Conservation (phyloP, 139 green algal species). For the Medakamo hakoo region DNA sequence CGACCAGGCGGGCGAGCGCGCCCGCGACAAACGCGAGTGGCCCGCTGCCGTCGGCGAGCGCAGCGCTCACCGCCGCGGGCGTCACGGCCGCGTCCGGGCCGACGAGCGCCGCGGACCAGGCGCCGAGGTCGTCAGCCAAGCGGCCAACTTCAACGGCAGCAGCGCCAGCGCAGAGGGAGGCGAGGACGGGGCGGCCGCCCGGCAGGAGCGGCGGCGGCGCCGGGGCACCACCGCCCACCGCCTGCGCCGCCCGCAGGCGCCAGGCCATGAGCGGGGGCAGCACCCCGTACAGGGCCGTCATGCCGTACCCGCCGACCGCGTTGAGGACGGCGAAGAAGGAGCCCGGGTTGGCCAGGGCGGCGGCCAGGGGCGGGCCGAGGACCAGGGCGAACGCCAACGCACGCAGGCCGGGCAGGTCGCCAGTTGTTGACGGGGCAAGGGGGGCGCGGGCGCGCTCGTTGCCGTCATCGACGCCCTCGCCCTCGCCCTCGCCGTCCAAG, state of each 20-base stretch:
- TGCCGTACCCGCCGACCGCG: constrained; percentile 20
- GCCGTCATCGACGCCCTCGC: background rate
- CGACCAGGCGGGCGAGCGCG: background rate
- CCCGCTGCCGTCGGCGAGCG: background rate
- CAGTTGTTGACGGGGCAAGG: no score
- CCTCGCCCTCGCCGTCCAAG: background rate
- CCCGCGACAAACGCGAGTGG: background rate
- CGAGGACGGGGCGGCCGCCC: constrained; percentile 20
- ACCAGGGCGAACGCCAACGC: constrained; percentile 9
- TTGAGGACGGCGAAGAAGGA: constrained; percentile 28
- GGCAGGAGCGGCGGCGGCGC: constrained; percentile 2
- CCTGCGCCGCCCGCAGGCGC: constrained; percentile 11
- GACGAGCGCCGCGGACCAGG: no score
- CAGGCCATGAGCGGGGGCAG: constrained; percentile 49
- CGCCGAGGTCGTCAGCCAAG: constrained; percentile 12
- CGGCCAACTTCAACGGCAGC: constrained; percentile 8
- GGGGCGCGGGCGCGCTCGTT: no score
- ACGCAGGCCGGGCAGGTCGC: no score
- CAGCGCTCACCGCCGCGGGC: background rate
- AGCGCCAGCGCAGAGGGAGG: constrained; percentile 11
- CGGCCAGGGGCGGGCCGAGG: constrained; percentile 20
- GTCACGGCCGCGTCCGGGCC: background rate
- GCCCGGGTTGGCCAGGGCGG: constrained; percentile 26
- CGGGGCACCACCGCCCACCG: no score
- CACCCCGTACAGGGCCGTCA: constrained; percentile 49